Percentiles rank a stretch among this genome's conserved stretches.
Conservation (phyloP, 176 grass and related monocot species). For the Oryza glumipatula region DNA sequence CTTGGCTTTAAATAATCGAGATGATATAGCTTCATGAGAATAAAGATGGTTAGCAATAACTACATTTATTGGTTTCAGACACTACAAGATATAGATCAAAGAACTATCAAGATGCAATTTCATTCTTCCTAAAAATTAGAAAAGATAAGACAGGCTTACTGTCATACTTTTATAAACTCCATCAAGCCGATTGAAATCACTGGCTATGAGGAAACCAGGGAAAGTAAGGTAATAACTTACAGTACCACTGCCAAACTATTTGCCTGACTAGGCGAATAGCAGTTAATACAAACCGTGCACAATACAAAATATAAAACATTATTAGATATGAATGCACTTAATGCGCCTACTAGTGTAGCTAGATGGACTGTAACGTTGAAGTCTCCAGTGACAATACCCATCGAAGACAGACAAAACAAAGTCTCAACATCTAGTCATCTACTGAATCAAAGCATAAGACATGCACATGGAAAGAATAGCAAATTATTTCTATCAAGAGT, state of each 20-base stretch:
- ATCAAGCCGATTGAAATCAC: conserved; percentile 21
- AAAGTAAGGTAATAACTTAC: not conserved
- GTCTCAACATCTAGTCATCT: not conserved
- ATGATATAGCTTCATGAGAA: too few relatives aligned
- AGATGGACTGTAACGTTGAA: conserved; percentile 1
- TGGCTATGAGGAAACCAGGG: not conserved
- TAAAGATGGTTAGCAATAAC: too few relatives aligned
- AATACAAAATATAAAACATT: not conserved
- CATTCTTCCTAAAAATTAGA: conserved; percentile 25
- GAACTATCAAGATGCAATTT: conserved; percentile 33
- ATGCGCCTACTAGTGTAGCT: not conserved
- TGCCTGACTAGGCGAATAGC: not conserved
- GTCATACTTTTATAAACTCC: not conserved
- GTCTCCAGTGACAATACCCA: not conserved
- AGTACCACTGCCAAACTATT: not conserved
- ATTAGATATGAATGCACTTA: conserved; percentile 25
- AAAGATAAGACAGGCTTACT: conserved; percentile 24
- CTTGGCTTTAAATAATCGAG: too few relatives aligned
- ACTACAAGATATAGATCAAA: too few relatives aligned
- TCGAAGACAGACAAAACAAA: conserved; percentile 21
- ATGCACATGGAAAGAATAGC: not conserved
- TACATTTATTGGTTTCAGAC: too few relatives aligned
- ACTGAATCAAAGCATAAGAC: conserved; percentile 3
- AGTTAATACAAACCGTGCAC: not conserved
- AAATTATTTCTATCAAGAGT: not conserved